phyloP scores from a whole-genome alignment of 768 basidiomycete genomes.

The Sporobolomyces roseus region DNA sequence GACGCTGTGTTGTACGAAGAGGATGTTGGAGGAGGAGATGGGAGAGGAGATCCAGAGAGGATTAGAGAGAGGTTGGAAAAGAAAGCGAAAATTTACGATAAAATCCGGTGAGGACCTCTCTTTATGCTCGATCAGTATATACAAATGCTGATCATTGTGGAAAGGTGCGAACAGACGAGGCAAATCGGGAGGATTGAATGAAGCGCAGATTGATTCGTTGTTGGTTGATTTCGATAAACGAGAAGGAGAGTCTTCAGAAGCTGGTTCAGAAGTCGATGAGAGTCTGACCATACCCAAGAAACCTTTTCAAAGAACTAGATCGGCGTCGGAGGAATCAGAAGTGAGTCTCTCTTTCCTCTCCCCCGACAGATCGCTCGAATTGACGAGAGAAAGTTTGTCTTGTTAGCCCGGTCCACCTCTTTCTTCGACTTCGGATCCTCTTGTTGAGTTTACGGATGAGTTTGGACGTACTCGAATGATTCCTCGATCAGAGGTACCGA shows the following conservation, averaged over 20 bases:
- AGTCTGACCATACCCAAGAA: slow-evolving; percentile 29
- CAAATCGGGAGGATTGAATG: slow-evolving; percentile 37
- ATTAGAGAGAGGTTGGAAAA: slow-evolving; percentile 34
- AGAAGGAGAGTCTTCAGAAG: background rate
- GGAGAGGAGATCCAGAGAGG: slow-evolving; percentile 8
- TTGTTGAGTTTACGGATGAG: slow-evolving; percentile 43
- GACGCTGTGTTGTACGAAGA: slow-evolving; percentile 37
- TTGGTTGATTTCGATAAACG: slow-evolving; percentile 44
- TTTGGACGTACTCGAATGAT: slow-evolving; percentile 43
- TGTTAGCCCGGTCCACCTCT: background rate
- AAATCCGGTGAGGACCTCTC: slow-evolving; percentile 28
- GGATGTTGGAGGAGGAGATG: background rate
- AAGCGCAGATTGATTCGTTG: slow-evolving; percentile 41
- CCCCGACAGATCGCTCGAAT: background rate
- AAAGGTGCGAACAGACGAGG: slow-evolving; percentile 29
- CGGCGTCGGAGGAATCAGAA: no score
- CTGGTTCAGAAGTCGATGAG: slow-evolving; percentile 29
- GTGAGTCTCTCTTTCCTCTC: no score
- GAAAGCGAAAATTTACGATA: slow-evolving; percentile 44
- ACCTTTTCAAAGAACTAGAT: background rate
- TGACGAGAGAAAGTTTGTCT: background rate
- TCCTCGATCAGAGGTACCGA: slow-evolving; percentile 36
- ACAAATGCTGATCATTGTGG: background rate
- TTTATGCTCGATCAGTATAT: background rate
- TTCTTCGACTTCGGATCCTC: slow-evolving; percentile 17